Conservation (phyloP, 2,329 filamentous ascomycete species). For the Ceratocystis colombiana region DNA sequence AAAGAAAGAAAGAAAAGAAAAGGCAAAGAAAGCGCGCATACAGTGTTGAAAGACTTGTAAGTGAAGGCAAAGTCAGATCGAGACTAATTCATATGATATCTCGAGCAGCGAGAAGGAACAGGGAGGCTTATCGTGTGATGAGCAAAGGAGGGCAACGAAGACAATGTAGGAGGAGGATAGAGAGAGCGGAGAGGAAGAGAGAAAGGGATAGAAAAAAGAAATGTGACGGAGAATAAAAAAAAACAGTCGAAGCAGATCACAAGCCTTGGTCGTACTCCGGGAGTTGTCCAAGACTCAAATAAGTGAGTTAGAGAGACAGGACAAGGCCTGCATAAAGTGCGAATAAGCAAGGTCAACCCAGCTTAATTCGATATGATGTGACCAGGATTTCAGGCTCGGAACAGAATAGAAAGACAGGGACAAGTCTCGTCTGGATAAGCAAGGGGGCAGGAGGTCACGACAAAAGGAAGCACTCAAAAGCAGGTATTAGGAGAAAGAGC, state of each 20-base stretch:
- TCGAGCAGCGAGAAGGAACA: not conserved
- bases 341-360: slow-evolving; percentile 18
- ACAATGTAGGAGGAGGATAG: not conserved
- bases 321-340: slow-evolving; percentile 15
- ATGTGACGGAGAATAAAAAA: slow-evolving; percentile 14
- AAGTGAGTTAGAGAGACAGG: slow-evolving; percentile 16
- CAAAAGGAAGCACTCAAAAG: slow-evolving; percentile 14
- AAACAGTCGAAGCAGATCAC: slow-evolving; percentile 18
- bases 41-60: slow-evolving; percentile 1
- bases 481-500: slow-evolving; percentile 9
- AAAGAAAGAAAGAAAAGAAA: slow-evolving; percentile 24
- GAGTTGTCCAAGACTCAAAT: slow-evolving; percentile 21
- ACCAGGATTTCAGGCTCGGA: slow-evolving; percentile 20
- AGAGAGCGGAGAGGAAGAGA: not conserved
- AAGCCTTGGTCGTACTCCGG: slow-evolving; percentile 23
- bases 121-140: not conserved
- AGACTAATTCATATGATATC: not conserved
- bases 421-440: slow-evolving; percentile 1
- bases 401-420: slow-evolving; percentile 16
- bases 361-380: slow-evolving; percentile 13
- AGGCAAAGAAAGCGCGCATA: not conserved
- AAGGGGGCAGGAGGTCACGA: slow-evolving; percentile 16
- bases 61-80: not conserved
- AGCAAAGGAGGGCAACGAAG: not conserved
- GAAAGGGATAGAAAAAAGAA: slow-evolving; percentile 9